phyloP scores from a whole-genome alignment of 1,284 basidiomycete genomes.

The Takashimella koratensis region DNA sequence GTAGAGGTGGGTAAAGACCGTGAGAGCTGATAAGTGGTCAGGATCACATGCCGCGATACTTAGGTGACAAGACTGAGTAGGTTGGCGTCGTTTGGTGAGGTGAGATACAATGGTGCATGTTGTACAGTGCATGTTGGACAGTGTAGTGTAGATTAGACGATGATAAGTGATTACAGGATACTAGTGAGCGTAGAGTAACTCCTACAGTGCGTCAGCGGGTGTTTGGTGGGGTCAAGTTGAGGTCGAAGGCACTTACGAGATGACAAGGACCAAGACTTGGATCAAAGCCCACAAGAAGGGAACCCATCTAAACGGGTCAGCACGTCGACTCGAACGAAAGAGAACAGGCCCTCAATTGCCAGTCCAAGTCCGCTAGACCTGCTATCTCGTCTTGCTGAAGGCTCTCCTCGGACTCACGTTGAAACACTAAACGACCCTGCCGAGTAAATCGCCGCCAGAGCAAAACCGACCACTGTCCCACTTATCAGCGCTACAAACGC shows the following conservation, averaged over 20 bases:
- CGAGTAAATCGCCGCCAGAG: slow-evolving; percentile 64
- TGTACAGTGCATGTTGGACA: too few species aligned
- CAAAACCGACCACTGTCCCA: slow-evolving; percentile 67
- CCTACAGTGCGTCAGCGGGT: slow-evolving; percentile 11
- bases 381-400: background rate
- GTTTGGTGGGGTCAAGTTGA: background rate
- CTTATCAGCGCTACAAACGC: slow-evolving; percentile 64
- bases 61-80: too few species aligned
- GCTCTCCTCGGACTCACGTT: slow-evolving; percentile 57
- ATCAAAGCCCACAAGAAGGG: slow-evolving; percentile 72
- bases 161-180: slow-evolving; percentile 25
- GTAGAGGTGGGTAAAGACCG: too few species aligned
- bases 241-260: slow-evolving; percentile 43
- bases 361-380: too few species aligned
- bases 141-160: background rate
- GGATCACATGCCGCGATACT: too few species aligned
- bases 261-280: slow-evolving; percentile 62
- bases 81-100: too few species aligned
- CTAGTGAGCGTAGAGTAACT: slow-evolving; percentile 43
- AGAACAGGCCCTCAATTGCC: too few species aligned
- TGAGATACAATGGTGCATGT: too few species aligned
- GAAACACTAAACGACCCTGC: slow-evolving; percentile 71
- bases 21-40: background rate
- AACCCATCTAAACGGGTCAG: slow-evolving; percentile 79
- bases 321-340: too few species aligned